These are phyloP conservation scores for Neophaeococcomyces mojaviensis DNA, from an alignment of 2,329 filamentous ascomycete genomes.

Conservation along the genomic window DNA sequence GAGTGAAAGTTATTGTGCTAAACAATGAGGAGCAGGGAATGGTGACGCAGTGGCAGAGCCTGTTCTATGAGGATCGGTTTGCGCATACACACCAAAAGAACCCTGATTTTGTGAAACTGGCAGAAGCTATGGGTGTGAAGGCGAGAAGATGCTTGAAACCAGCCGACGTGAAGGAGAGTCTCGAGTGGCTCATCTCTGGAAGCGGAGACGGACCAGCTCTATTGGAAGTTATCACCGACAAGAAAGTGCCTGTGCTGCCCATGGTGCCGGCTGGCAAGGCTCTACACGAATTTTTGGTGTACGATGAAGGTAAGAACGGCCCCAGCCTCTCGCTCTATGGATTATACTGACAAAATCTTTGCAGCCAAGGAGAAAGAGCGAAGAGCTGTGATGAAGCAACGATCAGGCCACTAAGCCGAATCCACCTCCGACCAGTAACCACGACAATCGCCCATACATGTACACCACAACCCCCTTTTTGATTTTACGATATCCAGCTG, in stretches of 20 bases:
- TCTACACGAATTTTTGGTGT: constrained; percentile 88
- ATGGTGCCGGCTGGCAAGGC: constrained; percentile 89
- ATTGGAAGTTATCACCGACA: constrained; percentile 76
- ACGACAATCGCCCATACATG: too few relatives aligned
- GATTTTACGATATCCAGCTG: too few relatives aligned
- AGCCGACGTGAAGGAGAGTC: constrained; percentile 65
- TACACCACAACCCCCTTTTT: too few relatives aligned
- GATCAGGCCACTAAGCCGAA: constrained; percentile 39
- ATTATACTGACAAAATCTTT: constrained; percentile 9
- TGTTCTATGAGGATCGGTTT: constrained; percentile 93
- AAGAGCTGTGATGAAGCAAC: constrained; percentile 58
- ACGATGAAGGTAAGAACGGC: constrained; percentile 61
- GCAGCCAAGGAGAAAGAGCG: constrained; percentile 61
- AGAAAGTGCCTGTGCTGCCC: constrained; percentile 74
- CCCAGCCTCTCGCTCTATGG: constrained; percentile 2
- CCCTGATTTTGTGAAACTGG: constrained; percentile 90
- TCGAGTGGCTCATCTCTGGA: constrained; percentile 81
- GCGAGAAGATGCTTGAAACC: constrained; percentile 64
- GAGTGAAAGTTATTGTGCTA: constrained; percentile 85
- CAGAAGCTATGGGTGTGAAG: constrained; percentile 84
- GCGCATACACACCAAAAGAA: constrained; percentile 89
- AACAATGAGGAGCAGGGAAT: constrained; percentile 99
- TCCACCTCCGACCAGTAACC: neutral
- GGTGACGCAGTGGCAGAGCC: constrained; percentile 97
- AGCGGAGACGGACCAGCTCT: constrained; percentile 73